phyloP scores from a whole-genome alignment of 2,329 filamentous ascomycete species.

The Lasiodiplodia theobromae region DNA sequence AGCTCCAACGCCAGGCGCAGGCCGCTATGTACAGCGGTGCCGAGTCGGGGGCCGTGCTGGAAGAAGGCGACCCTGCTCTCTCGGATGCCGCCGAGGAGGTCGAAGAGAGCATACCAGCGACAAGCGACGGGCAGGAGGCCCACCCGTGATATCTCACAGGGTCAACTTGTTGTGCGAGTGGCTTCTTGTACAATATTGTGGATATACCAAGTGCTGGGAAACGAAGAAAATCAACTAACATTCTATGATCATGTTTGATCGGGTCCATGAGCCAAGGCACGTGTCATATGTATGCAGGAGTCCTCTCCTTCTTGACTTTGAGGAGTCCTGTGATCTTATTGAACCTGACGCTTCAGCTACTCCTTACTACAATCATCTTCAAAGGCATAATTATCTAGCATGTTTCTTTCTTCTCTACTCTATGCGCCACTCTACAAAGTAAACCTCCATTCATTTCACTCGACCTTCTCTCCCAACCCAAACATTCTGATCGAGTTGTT shows the following conservation, averaged over 20 bases:
- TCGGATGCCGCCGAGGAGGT: constrained; percentile 47
- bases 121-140: constrained; percentile 44
- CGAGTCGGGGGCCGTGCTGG: constrained; percentile 41
- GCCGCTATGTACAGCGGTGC: constrained; percentile 53
- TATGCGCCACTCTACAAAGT: not conserved
- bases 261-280: not conserved
- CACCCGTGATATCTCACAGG: constrained; percentile 39
- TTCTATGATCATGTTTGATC: not conserved
- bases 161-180: not conserved
- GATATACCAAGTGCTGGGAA: constrained; percentile 26
- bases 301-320: too few relatives aligned
- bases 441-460: not conserved
- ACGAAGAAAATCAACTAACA: not conserved
- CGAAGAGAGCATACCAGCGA: constrained; percentile 40
- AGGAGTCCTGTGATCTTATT: not conserved
- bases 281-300: not conserved
- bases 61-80: constrained; percentile 34
- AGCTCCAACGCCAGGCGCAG: constrained; percentile 55
- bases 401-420: not conserved
- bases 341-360: not conserved
- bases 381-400: not conserved
- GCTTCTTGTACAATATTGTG: constrained; percentile 15
- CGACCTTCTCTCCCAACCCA: constrained; percentile 42
- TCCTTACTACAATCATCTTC: not conserved
- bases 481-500: constrained; percentile 50